Conservation (phyloP, 352 stramenopile genomes). For the Pythium angustatum region DNA sequence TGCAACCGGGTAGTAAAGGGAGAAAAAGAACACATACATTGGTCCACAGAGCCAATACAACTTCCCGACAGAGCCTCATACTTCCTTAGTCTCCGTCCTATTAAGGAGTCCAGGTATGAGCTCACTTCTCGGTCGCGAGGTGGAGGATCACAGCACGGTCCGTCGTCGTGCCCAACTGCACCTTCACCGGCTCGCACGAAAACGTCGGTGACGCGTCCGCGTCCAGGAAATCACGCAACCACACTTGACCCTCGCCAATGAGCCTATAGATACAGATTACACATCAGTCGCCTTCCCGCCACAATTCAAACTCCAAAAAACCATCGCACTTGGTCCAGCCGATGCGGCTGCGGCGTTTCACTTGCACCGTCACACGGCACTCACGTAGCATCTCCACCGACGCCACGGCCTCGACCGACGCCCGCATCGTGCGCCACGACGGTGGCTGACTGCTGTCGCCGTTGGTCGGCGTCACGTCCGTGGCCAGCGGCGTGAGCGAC, state of each 20-base stretch:
- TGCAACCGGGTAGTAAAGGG: not conserved
- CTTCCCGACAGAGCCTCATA: not conserved
- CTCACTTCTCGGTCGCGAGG: not conserved
- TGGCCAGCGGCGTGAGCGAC: not conserved
- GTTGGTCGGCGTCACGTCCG: not conserved
- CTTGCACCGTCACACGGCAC: conserved; percentile 10
- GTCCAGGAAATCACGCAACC: not conserved
- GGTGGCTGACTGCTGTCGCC: not conserved
- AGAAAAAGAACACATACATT: no score
- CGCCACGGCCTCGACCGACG: not conserved
- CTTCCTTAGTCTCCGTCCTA: no score
- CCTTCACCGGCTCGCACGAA: not conserved
- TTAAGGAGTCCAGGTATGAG: no score
- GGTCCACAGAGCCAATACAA: not conserved
- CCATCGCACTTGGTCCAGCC: conserved; percentile 18
- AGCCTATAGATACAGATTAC: not conserved
- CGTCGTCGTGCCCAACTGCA: not conserved
- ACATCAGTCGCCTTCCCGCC: no score
- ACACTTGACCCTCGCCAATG: conserved; percentile 1
- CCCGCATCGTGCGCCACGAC: conserved; percentile 12
- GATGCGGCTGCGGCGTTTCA: conserved; percentile 15
- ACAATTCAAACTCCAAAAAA: no score
- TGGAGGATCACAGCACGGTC: not conserved
- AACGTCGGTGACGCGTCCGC: not conserved
- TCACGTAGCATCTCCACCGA: conserved; percentile 17